phyloP scores from a whole-genome alignment of 169 alveolate species.

The Plasmodium gonderi region DNA sequence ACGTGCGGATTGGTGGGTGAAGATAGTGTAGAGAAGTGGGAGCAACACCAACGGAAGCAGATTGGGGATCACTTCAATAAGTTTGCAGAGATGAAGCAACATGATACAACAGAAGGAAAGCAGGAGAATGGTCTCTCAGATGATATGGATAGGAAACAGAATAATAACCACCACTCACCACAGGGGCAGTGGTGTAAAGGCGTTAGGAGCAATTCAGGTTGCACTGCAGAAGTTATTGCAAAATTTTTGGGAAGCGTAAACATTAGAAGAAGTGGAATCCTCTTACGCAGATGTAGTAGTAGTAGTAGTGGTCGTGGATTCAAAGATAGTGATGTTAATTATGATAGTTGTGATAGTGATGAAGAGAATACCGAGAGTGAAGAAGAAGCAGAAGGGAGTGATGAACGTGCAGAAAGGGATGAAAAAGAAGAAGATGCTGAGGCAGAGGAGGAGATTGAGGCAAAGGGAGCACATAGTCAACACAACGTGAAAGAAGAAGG shows the following conservation, averaged over 20 bases:
- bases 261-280: neutral
- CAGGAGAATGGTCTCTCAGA: too few relatives aligned
- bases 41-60: too few relatives aligned
- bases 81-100: too few relatives aligned
- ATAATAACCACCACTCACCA: too few relatives aligned
- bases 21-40: too few relatives aligned
- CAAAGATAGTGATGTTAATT: neutral
- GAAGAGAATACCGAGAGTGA: neutral
- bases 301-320: neutral
- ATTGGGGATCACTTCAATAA: too few relatives aligned
- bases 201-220: neutral
- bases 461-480: neutral
- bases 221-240: neutral
- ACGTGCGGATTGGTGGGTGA: too few relatives aligned
- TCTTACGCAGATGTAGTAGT: neutral
- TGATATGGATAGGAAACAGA: too few relatives aligned
- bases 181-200: neutral
- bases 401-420: neutral
- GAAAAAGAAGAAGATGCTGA: neutral
- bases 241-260: neutral
- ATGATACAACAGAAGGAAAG: too few relatives aligned
- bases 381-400: neutral
- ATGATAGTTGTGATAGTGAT: constrained; percentile 3
- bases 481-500: neutral
- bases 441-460: neutral